phyloP scores from a whole-genome alignment of 208 protist genomes.

The Acanthamoeba culbertsoni region DNA sequence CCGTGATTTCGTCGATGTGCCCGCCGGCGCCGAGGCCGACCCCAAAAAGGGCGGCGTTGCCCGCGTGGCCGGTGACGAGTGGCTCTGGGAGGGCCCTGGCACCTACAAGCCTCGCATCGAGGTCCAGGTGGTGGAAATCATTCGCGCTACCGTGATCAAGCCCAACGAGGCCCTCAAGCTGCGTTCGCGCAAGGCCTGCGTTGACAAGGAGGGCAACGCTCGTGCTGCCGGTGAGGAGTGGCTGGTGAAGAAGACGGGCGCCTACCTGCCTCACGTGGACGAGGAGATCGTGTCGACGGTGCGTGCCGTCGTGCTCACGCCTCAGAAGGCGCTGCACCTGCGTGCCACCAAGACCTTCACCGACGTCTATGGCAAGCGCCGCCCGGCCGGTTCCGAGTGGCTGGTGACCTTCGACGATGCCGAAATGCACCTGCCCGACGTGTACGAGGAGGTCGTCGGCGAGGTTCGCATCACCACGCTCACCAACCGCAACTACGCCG shows the following conservation, averaged over 20 bases:
- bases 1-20: constrained; percentile 76
- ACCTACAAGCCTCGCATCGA: constrained; percentile 84
- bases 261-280: constrained; percentile 86
- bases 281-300: constrained; percentile 85
- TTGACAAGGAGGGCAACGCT: constrained; percentile 70
- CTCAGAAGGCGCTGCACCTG: constrained; percentile 89
- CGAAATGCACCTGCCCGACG: constrained; percentile 90
- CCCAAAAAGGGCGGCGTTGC: not conserved
- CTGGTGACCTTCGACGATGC: constrained; percentile 88
- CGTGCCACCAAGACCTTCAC: constrained; percentile 85
- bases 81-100: constrained; percentile 82
- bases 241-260: constrained; percentile 76
- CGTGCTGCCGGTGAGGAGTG: constrained; percentile 88
- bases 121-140: constrained; percentile 77
- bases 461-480: constrained; percentile 87
- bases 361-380: constrained; percentile 84
- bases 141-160: constrained; percentile 75
- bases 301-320: constrained; percentile 80
- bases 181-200: constrained; percentile 72
- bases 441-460: constrained; percentile 90
- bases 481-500: constrained; percentile 89
- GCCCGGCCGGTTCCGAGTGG: constrained; percentile 86
- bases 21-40: not conserved
- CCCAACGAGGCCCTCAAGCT: constrained; percentile 82
- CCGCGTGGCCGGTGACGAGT: constrained; percentile 82